Evolutionary conservation across 78 protist genomes (phyloP).

Genomic region (Dictyostelium intermedium): DNA sequence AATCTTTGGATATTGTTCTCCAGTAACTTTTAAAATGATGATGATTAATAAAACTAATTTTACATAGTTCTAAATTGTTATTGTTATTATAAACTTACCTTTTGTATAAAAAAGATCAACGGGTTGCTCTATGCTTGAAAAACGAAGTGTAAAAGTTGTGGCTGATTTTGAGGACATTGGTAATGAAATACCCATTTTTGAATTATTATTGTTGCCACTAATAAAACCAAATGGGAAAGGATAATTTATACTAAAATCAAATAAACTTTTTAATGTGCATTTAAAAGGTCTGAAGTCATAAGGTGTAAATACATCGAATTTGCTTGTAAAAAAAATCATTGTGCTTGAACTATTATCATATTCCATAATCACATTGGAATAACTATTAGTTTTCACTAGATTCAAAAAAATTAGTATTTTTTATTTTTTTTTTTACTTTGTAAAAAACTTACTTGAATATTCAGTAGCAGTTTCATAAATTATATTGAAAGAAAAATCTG

Average conservation of each 20-base stretch:
- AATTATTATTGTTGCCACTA: neutral
- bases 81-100: neutral
- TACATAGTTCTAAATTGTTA: too few relatives aligned
- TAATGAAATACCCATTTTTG: neutral
- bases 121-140: neutral
- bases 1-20: neutral
- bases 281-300: neutral
- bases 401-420: too few relatives aligned
- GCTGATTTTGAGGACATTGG: neutral
- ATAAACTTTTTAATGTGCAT: neutral
- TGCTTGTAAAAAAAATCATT: neutral
- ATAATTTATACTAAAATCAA: neutral
- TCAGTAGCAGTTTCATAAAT: neutral
- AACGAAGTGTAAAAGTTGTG: neutral
- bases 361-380: neutral
- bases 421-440: too few relatives aligned
- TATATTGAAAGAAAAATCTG: neutral
- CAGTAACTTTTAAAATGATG: neutral
- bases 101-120: neutral
- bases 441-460: neutral
- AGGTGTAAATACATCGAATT: neutral
- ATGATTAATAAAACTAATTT: neutral
- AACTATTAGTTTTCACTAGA: too few relatives aligned
- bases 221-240: neutral
- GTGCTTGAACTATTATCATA: neutral